phyloP scores from a whole-genome alignment of 2,329 filamentous ascomycete species.

The Xylaria hypoxylon region DNA sequence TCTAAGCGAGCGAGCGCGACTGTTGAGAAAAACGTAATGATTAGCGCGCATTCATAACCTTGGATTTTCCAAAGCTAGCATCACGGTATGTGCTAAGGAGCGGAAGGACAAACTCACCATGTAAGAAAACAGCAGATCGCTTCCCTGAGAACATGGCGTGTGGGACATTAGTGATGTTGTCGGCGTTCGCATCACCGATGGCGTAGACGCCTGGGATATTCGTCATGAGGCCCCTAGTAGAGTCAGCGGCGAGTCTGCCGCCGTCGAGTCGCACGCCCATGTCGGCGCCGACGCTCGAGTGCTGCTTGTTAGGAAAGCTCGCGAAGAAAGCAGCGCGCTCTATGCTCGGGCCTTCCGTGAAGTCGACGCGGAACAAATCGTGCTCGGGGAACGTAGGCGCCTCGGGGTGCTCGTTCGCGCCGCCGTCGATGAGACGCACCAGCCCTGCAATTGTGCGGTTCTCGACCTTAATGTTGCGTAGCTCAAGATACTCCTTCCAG shows the following conservation, averaged over 20 bases:
- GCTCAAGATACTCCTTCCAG: conserved; percentile 62
- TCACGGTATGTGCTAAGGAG: background rate
- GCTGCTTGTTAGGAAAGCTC: conserved; percentile 61
- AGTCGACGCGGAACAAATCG: conserved; percentile 67
- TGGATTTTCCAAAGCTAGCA: background rate
- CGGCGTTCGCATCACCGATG: conserved; percentile 69
- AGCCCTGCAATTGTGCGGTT: conserved; percentile 66
- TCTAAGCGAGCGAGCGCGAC: conserved; percentile 59
- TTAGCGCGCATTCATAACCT: background rate
- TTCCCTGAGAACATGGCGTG: conserved; percentile 72
- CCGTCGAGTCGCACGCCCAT: conserved; percentile 60
- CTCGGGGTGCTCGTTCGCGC: conserved; percentile 53
- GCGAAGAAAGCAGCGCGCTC: conserved; percentile 65
- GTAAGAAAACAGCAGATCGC: conserved; percentile 66
- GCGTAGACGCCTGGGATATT: conserved; percentile 67
- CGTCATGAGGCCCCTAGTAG: conserved; percentile 59
- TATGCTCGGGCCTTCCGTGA: conserved; percentile 56
- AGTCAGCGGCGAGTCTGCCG: conserved; percentile 58
- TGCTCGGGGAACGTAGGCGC: conserved; percentile 60
- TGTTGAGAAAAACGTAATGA: conserved; percentile 28
- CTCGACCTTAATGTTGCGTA: conserved; percentile 65
- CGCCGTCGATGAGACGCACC: conserved; percentile 58
- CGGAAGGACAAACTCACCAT: conserved; percentile 59
- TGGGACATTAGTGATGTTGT: conserved; percentile 70
- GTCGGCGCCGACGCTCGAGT: conserved; percentile 59